Evolutionary conservation across 2,329 filamentous ascomycete genomes (phyloP).

Genomic region (Colletotrichum spaethianum): DNA sequence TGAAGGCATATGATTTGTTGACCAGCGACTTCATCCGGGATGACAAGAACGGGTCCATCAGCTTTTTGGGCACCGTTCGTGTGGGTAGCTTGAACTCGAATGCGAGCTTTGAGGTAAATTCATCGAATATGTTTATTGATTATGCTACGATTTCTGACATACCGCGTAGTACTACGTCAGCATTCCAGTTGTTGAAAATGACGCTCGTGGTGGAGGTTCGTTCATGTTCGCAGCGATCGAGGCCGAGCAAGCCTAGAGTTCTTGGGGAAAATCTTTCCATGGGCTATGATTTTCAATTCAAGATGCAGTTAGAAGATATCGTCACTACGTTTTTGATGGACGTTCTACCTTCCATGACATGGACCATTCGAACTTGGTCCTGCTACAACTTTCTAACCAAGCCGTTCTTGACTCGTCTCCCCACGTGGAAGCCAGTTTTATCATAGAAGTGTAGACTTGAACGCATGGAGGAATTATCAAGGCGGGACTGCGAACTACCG

Average conservation of each 20-base stretch:
- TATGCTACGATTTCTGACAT: background rate
- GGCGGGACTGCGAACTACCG: no score
- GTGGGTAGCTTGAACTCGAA: slow-evolving; percentile 66
- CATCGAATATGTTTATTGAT: accelerated
- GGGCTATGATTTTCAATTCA: background rate
- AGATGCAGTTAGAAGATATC: background rate
- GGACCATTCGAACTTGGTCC: no score
- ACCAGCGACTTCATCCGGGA: slow-evolving; percentile 61
- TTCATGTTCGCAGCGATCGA: slow-evolving; percentile 36
- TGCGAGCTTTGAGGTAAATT: slow-evolving; percentile 62
- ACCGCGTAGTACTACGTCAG: slow-evolving; percentile 17
- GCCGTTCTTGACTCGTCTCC: no score
- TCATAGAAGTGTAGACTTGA: no score
- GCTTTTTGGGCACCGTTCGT: slow-evolving; percentile 65
- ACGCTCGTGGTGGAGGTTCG: slow-evolving; percentile 16
- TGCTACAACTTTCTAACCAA: no score
- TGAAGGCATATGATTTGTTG: slow-evolving; percentile 53
- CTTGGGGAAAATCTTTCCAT: background rate
- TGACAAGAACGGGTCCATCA: slow-evolving; percentile 62
- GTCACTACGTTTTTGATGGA: background rate
- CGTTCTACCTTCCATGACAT: no score
- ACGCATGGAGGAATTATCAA: no score
- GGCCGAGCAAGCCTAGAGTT: background rate
- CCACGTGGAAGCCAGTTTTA: no score
- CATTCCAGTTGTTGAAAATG: slow-evolving; percentile 32